These are phyloP conservation scores for Lathyrus aphaca DNA, from an alignment of 306 rosid species.

Conservation along the genomic window DNA sequence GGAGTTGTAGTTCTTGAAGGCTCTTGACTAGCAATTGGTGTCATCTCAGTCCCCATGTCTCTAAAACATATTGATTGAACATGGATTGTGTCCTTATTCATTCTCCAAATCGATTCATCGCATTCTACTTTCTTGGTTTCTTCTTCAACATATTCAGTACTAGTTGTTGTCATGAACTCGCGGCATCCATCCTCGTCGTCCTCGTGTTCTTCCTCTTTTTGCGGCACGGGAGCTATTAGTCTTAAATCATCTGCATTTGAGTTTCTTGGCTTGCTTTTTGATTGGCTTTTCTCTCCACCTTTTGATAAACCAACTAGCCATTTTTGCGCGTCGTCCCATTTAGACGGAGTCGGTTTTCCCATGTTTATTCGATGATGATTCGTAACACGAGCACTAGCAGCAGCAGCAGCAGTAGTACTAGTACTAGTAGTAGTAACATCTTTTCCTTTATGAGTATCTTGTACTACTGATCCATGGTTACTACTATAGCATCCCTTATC, in stretches of 20 bases:
- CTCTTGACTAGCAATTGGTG: slow-evolving; percentile 90
- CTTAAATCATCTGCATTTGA: slow-evolving; percentile 96
- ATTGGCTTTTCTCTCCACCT: slow-evolving; percentile 74
- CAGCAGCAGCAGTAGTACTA: not conserved
- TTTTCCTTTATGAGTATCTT: slow-evolving; percentile 65
- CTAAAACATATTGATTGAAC: slow-evolving; percentile 80
- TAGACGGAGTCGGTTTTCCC: slow-evolving; percentile 90
- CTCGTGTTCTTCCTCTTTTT: slow-evolving; percentile 55
- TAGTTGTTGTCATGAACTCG: slow-evolving; percentile 3
- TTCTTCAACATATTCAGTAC: slow-evolving; percentile 37
- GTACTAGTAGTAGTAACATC: slow-evolving; percentile 43
- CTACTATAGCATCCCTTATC: slow-evolving; percentile 63
- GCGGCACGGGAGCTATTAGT: slow-evolving; percentile 86
- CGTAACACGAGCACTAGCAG: slow-evolving; percentile 41
- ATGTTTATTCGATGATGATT: slow-evolving; percentile 59
- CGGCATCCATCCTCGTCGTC: slow-evolving; percentile 18
- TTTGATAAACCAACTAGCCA: slow-evolving; percentile 92
- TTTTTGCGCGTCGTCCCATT: slow-evolving; percentile 99
- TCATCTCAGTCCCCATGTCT: slow-evolving; percentile 99
- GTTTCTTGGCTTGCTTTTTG: slow-evolving; percentile 76
- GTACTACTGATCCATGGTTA: slow-evolving; percentile 53
- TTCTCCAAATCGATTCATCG: slow-evolving; percentile 72
- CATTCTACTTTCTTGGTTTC: slow-evolving; percentile 84
- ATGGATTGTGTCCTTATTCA: slow-evolving; percentile 50
- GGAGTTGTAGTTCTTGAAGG: slow-evolving; percentile 96